Conservation (phyloP, 2,329 filamentous ascomycete species). For the Pseudogymnoascus sp. region DNA sequence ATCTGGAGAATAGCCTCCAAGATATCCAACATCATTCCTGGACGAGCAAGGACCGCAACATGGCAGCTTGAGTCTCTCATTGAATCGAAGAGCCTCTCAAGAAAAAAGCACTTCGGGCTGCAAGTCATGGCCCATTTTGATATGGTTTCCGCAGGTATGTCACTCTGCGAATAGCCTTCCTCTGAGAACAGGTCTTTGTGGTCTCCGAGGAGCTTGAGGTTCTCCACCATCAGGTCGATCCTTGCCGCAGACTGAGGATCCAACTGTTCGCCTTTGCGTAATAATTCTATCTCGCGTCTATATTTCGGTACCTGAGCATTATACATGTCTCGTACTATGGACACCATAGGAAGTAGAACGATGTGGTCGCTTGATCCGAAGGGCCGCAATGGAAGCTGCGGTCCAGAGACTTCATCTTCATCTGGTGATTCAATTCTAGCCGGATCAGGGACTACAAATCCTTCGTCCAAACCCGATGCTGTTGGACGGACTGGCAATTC, state of each 20-base stretch:
- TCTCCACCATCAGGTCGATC: constrained; percentile 44
- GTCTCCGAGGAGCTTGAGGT: constrained; percentile 48
- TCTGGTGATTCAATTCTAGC: constrained; percentile 8
- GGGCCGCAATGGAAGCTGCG: constrained; percentile 16
- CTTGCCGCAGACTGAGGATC: constrained; percentile 34
- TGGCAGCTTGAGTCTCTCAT: constrained; percentile 38
- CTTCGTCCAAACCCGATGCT: neutral
- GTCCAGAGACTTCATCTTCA: constrained; percentile 7
- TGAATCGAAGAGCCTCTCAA: constrained; percentile 45
- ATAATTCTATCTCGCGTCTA: constrained; percentile 38
- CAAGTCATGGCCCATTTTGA: constrained; percentile 45
- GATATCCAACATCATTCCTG: constrained; percentile 42
- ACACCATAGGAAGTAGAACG: constrained; percentile 49
- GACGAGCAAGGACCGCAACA: constrained; percentile 46
- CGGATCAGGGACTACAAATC: neutral
- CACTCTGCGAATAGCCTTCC: constrained; percentile 30
- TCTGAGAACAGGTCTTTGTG: constrained; percentile 45
- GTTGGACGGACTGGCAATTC: constrained; percentile 14
- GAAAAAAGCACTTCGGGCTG: constrained; percentile 53
- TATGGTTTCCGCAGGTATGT: constrained; percentile 37
- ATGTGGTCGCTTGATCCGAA: constrained; percentile 37
- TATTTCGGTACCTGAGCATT: constrained; percentile 39
- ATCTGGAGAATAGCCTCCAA: constrained; percentile 41
- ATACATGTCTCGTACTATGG: constrained; percentile 45
- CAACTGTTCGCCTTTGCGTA: constrained; percentile 39